phyloP scores from a whole-genome alignment of 139 green algal species.

The Microglena sp. region DNA sequence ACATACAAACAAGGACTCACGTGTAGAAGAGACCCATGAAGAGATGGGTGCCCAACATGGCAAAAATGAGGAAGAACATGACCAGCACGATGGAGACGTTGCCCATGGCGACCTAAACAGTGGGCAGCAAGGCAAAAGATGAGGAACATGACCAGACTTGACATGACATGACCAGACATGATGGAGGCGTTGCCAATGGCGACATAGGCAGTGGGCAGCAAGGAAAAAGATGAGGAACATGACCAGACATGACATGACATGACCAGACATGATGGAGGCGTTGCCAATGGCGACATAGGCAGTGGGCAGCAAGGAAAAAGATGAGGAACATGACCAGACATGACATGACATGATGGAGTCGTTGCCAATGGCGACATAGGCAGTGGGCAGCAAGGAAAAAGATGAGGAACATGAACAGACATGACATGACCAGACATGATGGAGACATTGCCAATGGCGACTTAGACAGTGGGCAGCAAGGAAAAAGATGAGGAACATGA shows the following conservation, averaged over 20 bases:
- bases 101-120: constrained; percentile 54
- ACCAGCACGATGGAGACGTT: constrained; percentile 67
- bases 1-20: constrained; percentile 15
- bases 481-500: constrained; percentile 59
- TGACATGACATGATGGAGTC: constrained; percentile 68
- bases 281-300: constrained; percentile 67
- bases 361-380: constrained; percentile 67
- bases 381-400: constrained; percentile 43
- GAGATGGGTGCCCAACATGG: constrained; percentile 74
- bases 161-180: constrained; percentile 59
- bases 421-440: constrained; percentile 38
- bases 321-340: constrained; percentile 72
- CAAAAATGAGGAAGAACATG: constrained; percentile 78
- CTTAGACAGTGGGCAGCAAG: constrained; percentile 48
- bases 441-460: constrained; percentile 68
- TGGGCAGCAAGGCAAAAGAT: constrained; percentile 45
- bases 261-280: constrained; percentile 54
- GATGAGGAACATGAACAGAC: constrained; percentile 46
- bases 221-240: constrained; percentile 61
- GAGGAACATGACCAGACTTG: constrained; percentile 75
- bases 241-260: constrained; percentile 75
- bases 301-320: constrained; percentile 44
- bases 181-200: constrained; percentile 70
- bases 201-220: constrained; percentile 45
- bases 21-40: constrained; percentile 43